Evolutionary conservation across 2,329 filamentous ascomycete species (phyloP).

Genomic region (Sarocladium strictum): DNA sequence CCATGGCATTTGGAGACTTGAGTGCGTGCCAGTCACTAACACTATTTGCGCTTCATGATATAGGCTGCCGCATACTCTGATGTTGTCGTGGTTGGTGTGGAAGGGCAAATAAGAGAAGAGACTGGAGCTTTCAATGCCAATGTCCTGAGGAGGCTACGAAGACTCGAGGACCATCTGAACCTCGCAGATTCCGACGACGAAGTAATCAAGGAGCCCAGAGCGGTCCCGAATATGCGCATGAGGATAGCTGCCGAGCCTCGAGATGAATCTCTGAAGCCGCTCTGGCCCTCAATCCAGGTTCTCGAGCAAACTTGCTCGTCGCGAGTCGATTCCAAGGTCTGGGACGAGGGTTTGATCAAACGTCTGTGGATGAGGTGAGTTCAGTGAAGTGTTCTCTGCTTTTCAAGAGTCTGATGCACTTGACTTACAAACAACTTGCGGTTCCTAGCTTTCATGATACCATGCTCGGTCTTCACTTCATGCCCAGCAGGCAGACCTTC

Average conservation of each 20-base stretch:
- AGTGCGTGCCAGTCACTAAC: background rate
- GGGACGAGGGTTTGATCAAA: background rate
- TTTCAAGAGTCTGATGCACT: too few species aligned
- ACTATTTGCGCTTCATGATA: background rate
- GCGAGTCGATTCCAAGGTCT: background rate
- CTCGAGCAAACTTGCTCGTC: slow-evolving; percentile 2
- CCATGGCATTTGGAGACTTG: background rate
- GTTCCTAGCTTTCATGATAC: slow-evolving; percentile 33
- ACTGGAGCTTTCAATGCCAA: background rate
- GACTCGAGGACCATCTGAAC: slow-evolving; percentile 7
- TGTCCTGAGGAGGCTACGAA: background rate
- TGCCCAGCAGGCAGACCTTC: slow-evolving; percentile 35
- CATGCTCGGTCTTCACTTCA: slow-evolving; percentile 38
- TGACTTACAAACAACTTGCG: background rate
- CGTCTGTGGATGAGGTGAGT: slow-evolving; percentile 1
- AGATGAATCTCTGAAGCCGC: background rate
- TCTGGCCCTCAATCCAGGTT: background rate
- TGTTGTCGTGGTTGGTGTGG: background rate
- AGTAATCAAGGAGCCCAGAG: background rate
- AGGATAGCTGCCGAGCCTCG: background rate
- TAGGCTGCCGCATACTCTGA: background rate
- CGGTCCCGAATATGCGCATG: too few species aligned
- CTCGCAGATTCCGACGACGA: background rate
- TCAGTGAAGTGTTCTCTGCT: too few species aligned
- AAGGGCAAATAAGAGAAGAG: background rate